Conservation (phyloP, 2,329 filamentous ascomycete species). For the Ceratocystis lukuohia region DNA sequence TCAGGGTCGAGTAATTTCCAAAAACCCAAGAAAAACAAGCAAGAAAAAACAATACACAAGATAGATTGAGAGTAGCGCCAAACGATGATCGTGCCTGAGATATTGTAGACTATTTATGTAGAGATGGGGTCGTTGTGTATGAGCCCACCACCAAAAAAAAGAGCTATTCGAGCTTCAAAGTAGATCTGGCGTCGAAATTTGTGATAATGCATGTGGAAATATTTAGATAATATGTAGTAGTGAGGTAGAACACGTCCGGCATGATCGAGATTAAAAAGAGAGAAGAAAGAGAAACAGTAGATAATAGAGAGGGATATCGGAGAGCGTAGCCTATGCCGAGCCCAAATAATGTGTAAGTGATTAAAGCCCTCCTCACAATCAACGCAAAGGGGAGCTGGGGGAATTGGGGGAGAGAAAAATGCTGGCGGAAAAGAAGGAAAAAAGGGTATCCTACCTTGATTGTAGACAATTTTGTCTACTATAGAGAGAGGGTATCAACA, state of each 20-base stretch:
- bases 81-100: background rate
- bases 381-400: conserved; percentile 12
- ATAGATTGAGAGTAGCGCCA: background rate
- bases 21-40: background rate
- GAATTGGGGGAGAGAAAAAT: background rate
- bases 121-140: background rate
- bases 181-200: background rate
- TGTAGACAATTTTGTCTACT: background rate
- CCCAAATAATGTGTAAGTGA: conserved; percentile 15
- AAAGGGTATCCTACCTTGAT: conserved; percentile 11
- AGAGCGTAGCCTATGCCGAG: conserved; percentile 15
- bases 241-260: background rate
- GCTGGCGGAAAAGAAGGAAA: background rate
- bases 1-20: background rate
- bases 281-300: conserved; percentile 3
- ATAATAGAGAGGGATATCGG: conserved; percentile 11
- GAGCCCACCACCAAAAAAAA: background rate
- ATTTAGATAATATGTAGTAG: conserved; percentile 3
- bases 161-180: background rate
- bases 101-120: background rate
- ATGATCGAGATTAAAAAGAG: conserved; percentile 10
- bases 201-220: background rate
- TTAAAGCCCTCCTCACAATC: conserved; percentile 15
- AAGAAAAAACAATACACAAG: background rate
- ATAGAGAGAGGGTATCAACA: background rate